Evolutionary conservation across 805 yeast species (phyloP).

Genomic region (Barnettozyma salicaria): DNA sequence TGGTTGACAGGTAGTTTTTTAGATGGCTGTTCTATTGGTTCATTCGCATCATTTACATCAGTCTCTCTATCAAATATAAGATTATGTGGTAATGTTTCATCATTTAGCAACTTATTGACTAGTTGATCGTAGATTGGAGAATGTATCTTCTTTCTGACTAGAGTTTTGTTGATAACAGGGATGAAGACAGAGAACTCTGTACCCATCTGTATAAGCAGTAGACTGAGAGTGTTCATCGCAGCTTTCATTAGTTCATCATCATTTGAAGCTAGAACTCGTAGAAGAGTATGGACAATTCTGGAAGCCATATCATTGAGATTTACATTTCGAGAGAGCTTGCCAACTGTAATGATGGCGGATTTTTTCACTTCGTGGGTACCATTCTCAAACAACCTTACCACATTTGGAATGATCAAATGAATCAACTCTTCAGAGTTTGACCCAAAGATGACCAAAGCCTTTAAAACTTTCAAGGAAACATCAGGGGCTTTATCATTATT

Average conservation of each 20-base stretch:
- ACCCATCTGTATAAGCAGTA: constrained; percentile 75
- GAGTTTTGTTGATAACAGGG: constrained; percentile 67
- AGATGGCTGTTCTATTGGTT: constrained; percentile 60
- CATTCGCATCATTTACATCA: constrained; percentile 27
- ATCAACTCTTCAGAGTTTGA: constrained; percentile 82
- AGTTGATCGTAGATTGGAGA: constrained; percentile 75
- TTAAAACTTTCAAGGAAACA: constrained; percentile 67
- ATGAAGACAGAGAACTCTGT: constrained; percentile 79
- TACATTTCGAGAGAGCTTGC: constrained; percentile 69
- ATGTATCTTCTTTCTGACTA: constrained; percentile 58
- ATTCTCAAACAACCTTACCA: constrained; percentile 74
- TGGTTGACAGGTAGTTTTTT: constrained; percentile 71
- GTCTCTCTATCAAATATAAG: constrained; percentile 62
- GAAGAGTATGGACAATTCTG: constrained; percentile 78
- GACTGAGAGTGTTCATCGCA: constrained; percentile 73
- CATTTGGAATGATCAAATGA: constrained; percentile 80
- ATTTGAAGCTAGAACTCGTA: constrained; percentile 53
- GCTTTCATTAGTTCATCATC: constrained; percentile 57
- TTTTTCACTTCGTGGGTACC: constrained; percentile 53
- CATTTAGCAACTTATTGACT: constrained; percentile 68
- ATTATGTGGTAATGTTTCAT: constrained; percentile 81
- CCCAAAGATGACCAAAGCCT: constrained; percentile 82
- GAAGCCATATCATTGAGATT: constrained; percentile 83
- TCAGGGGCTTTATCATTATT: constrained; percentile 65
- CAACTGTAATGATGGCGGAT: constrained; percentile 77